Conservation (phyloP, 176 grass and related monocot species). For the Zea mays region DNA sequence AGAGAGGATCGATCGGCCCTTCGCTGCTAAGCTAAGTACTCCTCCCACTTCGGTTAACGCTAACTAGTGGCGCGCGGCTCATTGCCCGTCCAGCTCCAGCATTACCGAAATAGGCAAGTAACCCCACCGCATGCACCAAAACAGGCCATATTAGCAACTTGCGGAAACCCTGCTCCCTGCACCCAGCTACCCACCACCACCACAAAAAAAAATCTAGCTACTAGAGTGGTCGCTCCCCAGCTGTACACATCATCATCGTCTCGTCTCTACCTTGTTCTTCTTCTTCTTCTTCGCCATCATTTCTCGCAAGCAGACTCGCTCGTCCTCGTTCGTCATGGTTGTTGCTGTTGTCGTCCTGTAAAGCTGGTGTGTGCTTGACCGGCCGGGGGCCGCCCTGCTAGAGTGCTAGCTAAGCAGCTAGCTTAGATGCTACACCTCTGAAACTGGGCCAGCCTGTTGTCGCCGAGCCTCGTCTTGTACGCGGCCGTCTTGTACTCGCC, state of each 20-base stretch:
- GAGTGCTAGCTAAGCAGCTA: no score
- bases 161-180: slow-evolving; percentile 1
- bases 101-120: slow-evolving; percentile 38
- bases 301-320: background rate
- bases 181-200: background rate
- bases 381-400: background rate
- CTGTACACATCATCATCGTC: slow-evolving; percentile 30
- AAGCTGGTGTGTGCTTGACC: slow-evolving; percentile 10
- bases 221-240: background rate
- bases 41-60: background rate
- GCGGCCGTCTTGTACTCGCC: slow-evolving; percentile 96
- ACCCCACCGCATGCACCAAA: background rate
- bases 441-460: slow-evolving; percentile 84
- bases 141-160: slow-evolving; percentile 21
- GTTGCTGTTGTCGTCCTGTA: background rate
- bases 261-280: background rate
- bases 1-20: background rate
- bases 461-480: slow-evolving; percentile 90
- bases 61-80: background rate
- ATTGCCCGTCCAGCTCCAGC: background rate
- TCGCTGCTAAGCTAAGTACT: background rate
- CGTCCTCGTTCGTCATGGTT: background rate
- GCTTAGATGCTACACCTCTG: slow-evolving; percentile 34
- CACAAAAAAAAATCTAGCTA: background rate
- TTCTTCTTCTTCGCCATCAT: background rate